phyloP scores from a whole-genome alignment of 441 rosid genomes.

The Theobroma grandiflorum region DNA sequence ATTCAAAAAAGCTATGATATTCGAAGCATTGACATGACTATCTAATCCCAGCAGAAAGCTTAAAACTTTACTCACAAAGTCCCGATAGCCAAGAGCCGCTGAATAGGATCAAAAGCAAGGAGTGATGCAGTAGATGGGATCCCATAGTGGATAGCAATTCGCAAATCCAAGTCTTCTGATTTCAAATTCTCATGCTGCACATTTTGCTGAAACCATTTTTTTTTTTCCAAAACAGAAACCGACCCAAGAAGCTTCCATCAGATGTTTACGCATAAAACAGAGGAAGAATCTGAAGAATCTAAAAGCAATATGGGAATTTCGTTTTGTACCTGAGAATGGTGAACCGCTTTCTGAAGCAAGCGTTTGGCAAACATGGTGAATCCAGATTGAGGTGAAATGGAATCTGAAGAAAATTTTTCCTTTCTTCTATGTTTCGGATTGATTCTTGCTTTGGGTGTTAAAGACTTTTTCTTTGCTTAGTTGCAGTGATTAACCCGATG shows the following conservation, averaged over 20 bases:
- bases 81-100: conserved; percentile 63
- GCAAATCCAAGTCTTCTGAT: conserved; percentile 56
- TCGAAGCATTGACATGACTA: not conserved
- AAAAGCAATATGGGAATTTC: not conserved
- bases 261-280: not conserved
- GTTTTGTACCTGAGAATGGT: conserved; percentile 41
- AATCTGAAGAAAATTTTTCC: not conserved
- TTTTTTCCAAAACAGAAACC: not conserved
- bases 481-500: conserved; percentile 43
- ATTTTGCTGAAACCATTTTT: conserved; percentile 36
- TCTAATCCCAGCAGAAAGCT: not conserved
- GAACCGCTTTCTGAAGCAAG: conserved; percentile 58
- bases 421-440: not conserved
- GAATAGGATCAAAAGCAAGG: conserved; percentile 70
- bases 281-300: not conserved
- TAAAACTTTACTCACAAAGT: conserved; percentile 54
- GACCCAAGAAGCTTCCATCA: not conserved
- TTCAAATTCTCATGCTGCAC: conserved; percentile 43
- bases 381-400: conserved; percentile 6
- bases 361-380: conserved; percentile 61
- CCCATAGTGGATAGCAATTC: conserved; percentile 57
- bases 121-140: conserved; percentile 67
- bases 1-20: not conserved
- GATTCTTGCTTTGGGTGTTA: not conserved
- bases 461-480: conserved; percentile 23